Evolutionary conservation across 2,329 filamentous ascomycete species (phyloP).

Genomic region (Aspergillus ochraceoroseus): DNA sequence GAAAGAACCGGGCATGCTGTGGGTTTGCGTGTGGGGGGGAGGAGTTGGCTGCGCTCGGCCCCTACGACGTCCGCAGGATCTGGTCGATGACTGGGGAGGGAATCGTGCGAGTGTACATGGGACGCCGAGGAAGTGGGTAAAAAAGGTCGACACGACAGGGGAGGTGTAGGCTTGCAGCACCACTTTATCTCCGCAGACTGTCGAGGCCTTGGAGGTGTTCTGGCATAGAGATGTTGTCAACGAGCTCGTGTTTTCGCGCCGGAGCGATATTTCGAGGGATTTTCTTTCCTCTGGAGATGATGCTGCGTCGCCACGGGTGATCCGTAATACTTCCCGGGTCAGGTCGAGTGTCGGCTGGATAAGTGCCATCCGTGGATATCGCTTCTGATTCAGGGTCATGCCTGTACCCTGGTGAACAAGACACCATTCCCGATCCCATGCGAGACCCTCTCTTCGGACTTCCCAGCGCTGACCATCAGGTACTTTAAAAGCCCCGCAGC

Average conservation of each 20-base stretch:
- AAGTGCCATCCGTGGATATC: constrained; percentile 80
- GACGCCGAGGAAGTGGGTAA: constrained; percentile 67
- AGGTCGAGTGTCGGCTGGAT: constrained; percentile 72
- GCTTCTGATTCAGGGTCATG: constrained; percentile 80
- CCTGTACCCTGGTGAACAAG: constrained; percentile 81
- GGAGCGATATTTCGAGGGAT: constrained; percentile 37
- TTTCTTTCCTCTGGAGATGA: constrained; percentile 26
- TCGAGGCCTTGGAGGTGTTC: constrained; percentile 49
- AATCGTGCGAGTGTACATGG: constrained; percentile 82
- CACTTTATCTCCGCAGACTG: constrained; percentile 78
- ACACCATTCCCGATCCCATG: constrained; percentile 97
- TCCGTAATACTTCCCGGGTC: constrained; percentile 57
- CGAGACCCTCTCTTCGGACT: constrained; percentile 73
- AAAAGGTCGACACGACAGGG: constrained; percentile 65
- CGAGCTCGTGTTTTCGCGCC: constrained; percentile 39
- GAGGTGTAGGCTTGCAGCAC: constrained; percentile 66
- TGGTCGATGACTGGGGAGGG: constrained; percentile 61
- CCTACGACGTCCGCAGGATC: constrained; percentile 43
- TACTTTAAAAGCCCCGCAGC: constrained; percentile 74
- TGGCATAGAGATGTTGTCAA: constrained; percentile 61
- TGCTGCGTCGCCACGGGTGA: constrained; percentile 45
- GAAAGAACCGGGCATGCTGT: constrained; percentile 51
- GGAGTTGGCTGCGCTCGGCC: constrained; percentile 50
- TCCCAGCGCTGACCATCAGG: constrained; percentile 65
- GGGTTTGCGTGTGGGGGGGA: constrained; percentile 39